Percentiles rank a stretch among this genome's conserved stretches.
phyloP scores from a whole-genome alignment of 1,139 yeast species.

The Zygosaccharomyces sapae region DNA sequence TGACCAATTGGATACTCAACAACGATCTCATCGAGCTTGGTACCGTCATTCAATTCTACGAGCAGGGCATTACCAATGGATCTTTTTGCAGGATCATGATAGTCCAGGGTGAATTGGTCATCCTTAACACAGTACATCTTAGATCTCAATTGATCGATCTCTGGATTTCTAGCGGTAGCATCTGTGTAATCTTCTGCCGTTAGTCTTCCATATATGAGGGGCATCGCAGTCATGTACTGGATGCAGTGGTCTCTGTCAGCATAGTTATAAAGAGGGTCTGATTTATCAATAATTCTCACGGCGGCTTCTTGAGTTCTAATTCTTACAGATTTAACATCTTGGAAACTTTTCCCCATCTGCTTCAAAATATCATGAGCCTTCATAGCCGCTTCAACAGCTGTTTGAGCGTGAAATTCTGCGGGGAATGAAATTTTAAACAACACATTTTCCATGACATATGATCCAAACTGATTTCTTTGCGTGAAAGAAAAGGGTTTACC shows the following conservation, averaged over 20 bases:
- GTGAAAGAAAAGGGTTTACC: slow-evolving; percentile 48
- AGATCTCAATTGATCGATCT: slow-evolving; percentile 47
- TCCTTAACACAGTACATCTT: slow-evolving; percentile 56
- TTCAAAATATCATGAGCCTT: slow-evolving; percentile 41
- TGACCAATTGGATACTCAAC: slow-evolving; percentile 59
- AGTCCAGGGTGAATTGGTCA: slow-evolving; percentile 45
- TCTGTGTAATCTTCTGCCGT: slow-evolving; percentile 57
- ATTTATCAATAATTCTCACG: slow-evolving; percentile 53
- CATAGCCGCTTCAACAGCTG: slow-evolving; percentile 57
- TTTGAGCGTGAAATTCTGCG: slow-evolving; percentile 66
- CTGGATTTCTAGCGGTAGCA: slow-evolving; percentile 48
- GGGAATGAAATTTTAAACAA: slow-evolving; percentile 58
- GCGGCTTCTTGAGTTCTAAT: slow-evolving; percentile 60
- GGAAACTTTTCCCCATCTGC: slow-evolving; percentile 35
- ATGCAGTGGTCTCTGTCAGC: slow-evolving; percentile 63
- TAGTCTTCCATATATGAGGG: slow-evolving; percentile 50
- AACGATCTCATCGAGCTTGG: slow-evolving; percentile 48
- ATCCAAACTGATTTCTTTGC: slow-evolving; percentile 47
- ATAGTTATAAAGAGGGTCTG: slow-evolving; percentile 55
- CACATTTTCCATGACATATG: slow-evolving; percentile 61
- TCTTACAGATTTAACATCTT: slow-evolving; percentile 47
- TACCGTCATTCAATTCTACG: slow-evolving; percentile 51
- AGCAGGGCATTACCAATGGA: slow-evolving; percentile 52
- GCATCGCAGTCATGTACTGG: slow-evolving; percentile 58
- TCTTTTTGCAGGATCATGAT: slow-evolving; percentile 54